Percentiles rank a stretch among this genome's conserved stretches.
Conservation (phyloP, 208 protist genomes). For the Naegleria gruberi region DNA sequence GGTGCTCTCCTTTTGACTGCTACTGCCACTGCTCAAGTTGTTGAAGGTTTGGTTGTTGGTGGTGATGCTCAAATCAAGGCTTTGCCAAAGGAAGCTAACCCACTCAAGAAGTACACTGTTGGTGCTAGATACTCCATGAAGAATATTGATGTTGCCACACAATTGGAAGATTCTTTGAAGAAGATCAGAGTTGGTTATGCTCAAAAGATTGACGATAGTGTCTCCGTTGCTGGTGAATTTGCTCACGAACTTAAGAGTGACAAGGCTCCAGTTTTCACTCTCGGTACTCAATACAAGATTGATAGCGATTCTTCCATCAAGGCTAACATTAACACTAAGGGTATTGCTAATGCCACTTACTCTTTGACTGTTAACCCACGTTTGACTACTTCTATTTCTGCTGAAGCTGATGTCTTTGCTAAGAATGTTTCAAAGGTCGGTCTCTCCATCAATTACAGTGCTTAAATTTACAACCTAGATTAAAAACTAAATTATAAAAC, state of each 20-base stretch:
- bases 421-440: not conserved
- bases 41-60: constrained; percentile 6
- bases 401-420: not conserved
- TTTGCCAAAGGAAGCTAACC: not conserved
- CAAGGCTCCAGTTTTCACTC: not conserved
- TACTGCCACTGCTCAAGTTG: not conserved
- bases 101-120: not conserved
- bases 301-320: not conserved
- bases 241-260: not conserved
- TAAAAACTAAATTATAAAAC: not conserved
- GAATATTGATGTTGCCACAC: not conserved
- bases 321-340: constrained; percentile 8
- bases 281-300: not conserved
- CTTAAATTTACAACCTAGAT: not conserved
- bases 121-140: not conserved
- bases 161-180: not conserved
- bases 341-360: not conserved
- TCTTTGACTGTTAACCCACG: not conserved
- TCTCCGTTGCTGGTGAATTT: not conserved
- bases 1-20: not conserved
- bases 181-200: not conserved
- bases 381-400: not conserved
- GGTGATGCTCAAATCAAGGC: not conserved
- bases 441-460: not conserved
- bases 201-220: constrained; percentile 5